Base-by-base conservation (phyloP, 2,329 filamentous ascomycete genomes). In the Erysiphe neolycopersici region DNA sequence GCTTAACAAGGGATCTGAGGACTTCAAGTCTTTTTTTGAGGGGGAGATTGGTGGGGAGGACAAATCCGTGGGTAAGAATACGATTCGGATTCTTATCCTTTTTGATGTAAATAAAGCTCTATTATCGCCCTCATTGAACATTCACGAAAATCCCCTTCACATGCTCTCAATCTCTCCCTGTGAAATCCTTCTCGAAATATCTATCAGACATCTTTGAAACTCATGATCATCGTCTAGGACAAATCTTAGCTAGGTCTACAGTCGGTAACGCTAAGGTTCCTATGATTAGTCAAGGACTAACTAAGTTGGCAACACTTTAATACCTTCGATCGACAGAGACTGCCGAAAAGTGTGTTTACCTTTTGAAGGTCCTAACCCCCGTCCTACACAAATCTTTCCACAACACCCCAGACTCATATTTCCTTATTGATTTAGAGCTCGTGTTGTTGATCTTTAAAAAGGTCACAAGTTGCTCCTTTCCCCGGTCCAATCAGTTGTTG, bases 261-360 rank as follows among this genome's bases (percentile, higher is more conserved):
- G 22, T 26, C 22, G 22, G 22, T 26, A 26, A 26, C 22, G 22
- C 22, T 8, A 26, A 26, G 22, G 22, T 4, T 5, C 8, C 8
- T 26, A 26, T 8, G 4, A 26, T 9, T 6, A 26, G 22, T 8
- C 22, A 26, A 26, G 22, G 22, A 6, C 3, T n/a, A n/a, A n/a
- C 11, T 33, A 33, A n/a, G 32, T n/a, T 33, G 32, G n/a, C 32
- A 33, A 2, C 32, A 14, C 32, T 33, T 6, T 33, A 33, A 33
- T 17, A 13, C 37, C 14, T 17, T 19, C 19, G 37, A 38, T 38
- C 37, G 37, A 38, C 37, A 38, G 17, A 36, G 33, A 19, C 37
- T 17, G 37, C 37, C 37, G 61, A 22, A n/a, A 38, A 17, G 45
- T 39, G n/a, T 37, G 31, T 31, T 5, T 17, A 13, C 37, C 10